A percentile compares a stretch with the other conserved stretches of the same genome.
phyloP scores from a whole-genome alignment of 2,329 filamentous ascomycete genomes.

The Sporothrix euskadiensis region DNA sequence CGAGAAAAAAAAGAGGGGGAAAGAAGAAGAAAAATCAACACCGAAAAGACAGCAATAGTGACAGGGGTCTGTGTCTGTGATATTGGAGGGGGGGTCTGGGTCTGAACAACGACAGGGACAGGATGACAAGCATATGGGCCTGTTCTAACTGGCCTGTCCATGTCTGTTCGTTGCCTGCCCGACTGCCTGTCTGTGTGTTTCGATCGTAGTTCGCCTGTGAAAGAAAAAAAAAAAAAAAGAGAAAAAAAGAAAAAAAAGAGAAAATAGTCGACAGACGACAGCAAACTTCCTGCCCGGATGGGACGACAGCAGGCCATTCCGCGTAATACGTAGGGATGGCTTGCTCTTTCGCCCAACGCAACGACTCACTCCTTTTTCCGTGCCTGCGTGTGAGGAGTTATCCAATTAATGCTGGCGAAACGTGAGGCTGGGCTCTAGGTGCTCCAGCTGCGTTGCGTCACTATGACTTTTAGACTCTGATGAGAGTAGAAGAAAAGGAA shows the following conservation, averaged over 20 bases:
- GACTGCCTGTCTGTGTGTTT: neutral
- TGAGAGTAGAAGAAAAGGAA: neutral
- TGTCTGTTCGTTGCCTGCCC: neutral
- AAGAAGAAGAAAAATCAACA: neutral
- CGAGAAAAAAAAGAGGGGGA: neutral
- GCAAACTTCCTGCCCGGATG: neutral
- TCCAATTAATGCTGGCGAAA: neutral
- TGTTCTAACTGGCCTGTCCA: neutral
- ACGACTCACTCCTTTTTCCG: neutral
- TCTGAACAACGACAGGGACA: neutral
- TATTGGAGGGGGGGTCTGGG: constrained; percentile 8
- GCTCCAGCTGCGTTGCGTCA: neutral
- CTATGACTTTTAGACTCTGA: neutral
- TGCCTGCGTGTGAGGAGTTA: neutral
- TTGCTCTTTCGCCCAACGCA: neutral
- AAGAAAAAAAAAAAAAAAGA: neutral
- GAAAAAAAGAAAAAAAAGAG: too few relatives aligned
- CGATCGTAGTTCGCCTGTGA: neutral
- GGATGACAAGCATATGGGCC: constrained; percentile 19
- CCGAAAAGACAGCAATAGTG: too few relatives aligned
- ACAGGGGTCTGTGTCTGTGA: constrained; percentile 9
- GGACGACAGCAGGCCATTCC: constrained; percentile 9
- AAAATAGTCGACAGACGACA: neutral
- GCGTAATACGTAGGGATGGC: neutral
- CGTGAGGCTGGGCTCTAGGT: neutral